Percentiles rank a stretch among this genome's conserved stretches.
Evolutionary conservation across 2,329 filamentous ascomycete species (phyloP).

Genomic region (Helminthosporium solani): DNA sequence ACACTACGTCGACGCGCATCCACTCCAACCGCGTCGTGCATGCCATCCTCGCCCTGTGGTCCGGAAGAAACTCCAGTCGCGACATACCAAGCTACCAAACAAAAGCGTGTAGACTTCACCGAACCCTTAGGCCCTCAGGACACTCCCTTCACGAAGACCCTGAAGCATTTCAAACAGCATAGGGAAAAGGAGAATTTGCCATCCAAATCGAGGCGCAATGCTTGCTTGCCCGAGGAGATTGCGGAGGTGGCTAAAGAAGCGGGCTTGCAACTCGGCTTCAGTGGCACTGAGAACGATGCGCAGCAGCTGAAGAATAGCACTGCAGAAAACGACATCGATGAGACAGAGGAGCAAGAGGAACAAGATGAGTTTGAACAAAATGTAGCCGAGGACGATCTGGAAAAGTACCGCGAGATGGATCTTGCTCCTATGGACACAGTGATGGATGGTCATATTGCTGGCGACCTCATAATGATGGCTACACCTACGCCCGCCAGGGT

Average conservation of each 20-base stretch:
- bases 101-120: conserved; percentile 9
- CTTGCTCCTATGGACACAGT: conserved; percentile 23
- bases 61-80: not conserved
- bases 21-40: not conserved
- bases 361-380: not conserved
- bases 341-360: not conserved
- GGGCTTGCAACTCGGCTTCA: conserved; percentile 4
- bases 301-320: not conserved
- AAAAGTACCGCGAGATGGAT: conserved; percentile 21
- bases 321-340: not conserved
- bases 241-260: conserved; percentile 15
- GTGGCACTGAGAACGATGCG: not conserved
- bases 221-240: conserved; percentile 22
- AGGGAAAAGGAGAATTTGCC: conserved; percentile 13
- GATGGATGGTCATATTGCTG: conserved; percentile 12
- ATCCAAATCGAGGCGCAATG: conserved; percentile 19
- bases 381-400: conserved; percentile 6
- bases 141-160: conserved; percentile 19
- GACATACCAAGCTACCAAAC: conserved; percentile 1
- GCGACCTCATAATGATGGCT: conserved; percentile 16
- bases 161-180: conserved; percentile 21
- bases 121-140: conserved; percentile 3
- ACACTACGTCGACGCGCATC: conserved; percentile 1
- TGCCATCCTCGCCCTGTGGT: not conserved
- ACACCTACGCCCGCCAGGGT: conserved; percentile 8